Percentiles rank a stretch among this genome's conserved stretches.
Evolutionary conservation across 768 basidiomycete genomes (phyloP).

Genomic region (Boletus tylopilopsis): DNA sequence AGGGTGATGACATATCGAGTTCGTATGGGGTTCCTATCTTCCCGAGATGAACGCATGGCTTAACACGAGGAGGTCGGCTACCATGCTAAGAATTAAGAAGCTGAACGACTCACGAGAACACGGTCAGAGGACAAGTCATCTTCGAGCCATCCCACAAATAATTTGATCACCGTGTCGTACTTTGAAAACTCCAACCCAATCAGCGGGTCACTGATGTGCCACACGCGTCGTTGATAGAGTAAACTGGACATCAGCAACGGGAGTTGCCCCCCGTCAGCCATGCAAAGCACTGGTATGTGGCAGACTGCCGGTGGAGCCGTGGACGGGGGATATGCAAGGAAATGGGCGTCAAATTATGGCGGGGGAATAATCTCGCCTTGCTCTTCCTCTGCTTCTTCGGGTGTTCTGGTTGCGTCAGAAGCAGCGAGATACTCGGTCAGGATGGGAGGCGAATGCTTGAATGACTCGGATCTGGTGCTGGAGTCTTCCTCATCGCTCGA

Average conservation of each 20-base stretch:
- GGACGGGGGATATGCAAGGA: not conserved
- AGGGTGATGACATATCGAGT: constrained; percentile 5
- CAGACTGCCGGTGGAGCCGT: not conserved
- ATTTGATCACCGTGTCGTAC: not conserved
- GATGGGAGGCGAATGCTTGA: not conserved
- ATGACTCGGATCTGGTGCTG: not conserved
- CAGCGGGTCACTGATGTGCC: constrained; percentile 4
- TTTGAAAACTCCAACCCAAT: constrained; percentile 7
- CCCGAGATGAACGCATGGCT: constrained; percentile 8
- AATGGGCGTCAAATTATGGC: constrained; percentile 1
- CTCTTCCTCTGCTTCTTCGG: constrained; percentile 2
- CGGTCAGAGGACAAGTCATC: not conserved
- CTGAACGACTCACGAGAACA: not conserved
- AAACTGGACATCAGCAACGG: constrained; percentile 5
- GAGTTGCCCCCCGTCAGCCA: constrained; percentile 3
- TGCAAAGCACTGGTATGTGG: constrained; percentile 9
- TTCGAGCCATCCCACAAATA: constrained; percentile 7
- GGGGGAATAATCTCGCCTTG: not conserved
- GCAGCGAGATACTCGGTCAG: constrained; percentile 3
- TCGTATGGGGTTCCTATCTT: not conserved
- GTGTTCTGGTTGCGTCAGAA: not conserved
- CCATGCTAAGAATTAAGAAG: not conserved
- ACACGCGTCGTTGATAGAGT: constrained; percentile 6
- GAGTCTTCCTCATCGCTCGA: not conserved
- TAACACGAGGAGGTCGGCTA: not conserved